These are phyloP conservation scores for Pseudocercospora ulei DNA, from an alignment of 2,329 filamentous ascomycete genomes.

Conservation along the genomic window DNA sequence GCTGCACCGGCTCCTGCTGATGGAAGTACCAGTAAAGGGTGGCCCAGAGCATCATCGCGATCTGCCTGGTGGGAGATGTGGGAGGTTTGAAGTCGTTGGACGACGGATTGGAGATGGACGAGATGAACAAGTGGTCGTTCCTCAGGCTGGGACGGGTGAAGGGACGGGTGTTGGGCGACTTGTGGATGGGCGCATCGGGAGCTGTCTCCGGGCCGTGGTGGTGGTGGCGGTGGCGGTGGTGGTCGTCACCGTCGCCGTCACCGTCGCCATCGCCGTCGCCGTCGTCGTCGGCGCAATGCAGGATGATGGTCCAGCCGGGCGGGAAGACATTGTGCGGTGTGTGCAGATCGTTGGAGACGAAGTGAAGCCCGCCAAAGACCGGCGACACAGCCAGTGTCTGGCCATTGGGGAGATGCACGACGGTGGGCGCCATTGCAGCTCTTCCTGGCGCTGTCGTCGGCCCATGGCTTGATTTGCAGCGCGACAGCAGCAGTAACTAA, in stretches of 20 bases:
- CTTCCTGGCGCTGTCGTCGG: not conserved
- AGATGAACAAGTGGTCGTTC: slow-evolving; percentile 79
- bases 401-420: slow-evolving; percentile 74
- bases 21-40: slow-evolving; percentile 97
- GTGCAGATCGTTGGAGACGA: slow-evolving; percentile 71
- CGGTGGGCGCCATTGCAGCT: slow-evolving; percentile 37
- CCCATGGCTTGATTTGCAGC: too few species aligned
- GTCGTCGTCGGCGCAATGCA: slow-evolving; percentile 57
- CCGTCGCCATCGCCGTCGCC: slow-evolving; percentile 31
- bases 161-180: slow-evolving; percentile 46
- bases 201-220: too few species aligned
- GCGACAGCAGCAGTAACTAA: too few species aligned
- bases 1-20: slow-evolving; percentile 60
- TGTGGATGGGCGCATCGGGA: slow-evolving; percentile 21
- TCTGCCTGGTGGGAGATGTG: slow-evolving; percentile 72
- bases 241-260: too few species aligned
- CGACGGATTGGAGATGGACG: slow-evolving; percentile 76
- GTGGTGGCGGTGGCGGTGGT: too few species aligned
- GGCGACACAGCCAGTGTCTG: slow-evolving; percentile 71
- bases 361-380: slow-evolving; percentile 83
- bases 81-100: slow-evolving; percentile 69
- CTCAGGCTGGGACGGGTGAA: slow-evolving; percentile 66
- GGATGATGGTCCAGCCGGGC: slow-evolving; percentile 78
- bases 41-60: slow-evolving; percentile 94
- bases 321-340: slow-evolving; percentile 62